These are phyloP conservation scores for Porcisia hertigi DNA, from an alignment of 208 protist species.

Conservation along the genomic window DNA sequence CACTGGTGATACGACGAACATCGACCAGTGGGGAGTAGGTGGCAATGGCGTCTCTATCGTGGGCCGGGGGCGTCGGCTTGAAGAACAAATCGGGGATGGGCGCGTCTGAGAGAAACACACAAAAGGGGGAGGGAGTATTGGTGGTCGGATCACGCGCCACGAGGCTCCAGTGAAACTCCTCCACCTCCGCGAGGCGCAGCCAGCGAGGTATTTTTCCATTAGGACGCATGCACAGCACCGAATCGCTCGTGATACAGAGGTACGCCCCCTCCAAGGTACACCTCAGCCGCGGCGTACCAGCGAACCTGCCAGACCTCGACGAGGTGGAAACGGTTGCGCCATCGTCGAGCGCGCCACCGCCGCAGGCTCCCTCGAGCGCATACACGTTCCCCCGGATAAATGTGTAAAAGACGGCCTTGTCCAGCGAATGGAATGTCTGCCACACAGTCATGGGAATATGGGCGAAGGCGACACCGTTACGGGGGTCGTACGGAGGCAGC, in stretches of 20 bases:
- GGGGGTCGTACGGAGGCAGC: conserved; percentile 62
- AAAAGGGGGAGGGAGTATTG: conserved; percentile 24
- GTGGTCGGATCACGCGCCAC: neutral
- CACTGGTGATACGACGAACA: conserved; percentile 33
- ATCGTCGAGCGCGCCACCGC: no score
- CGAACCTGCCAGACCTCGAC: neutral
- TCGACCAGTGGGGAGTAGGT: conserved; percentile 33
- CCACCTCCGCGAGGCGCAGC: conserved; percentile 37
- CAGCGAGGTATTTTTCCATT: conserved; percentile 54
- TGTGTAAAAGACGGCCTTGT: conserved; percentile 62
- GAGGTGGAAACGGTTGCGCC: neutral
- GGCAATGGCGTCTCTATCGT: conserved; percentile 28
- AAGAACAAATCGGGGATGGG: conserved; percentile 50
- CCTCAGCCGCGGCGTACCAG: conserved; percentile 8
- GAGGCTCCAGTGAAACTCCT: conserved; percentile 45
- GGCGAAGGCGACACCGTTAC: conserved; percentile 54
- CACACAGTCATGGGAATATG: conserved; percentile 57
- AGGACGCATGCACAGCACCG: conserved; percentile 49
- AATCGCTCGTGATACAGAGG: conserved; percentile 62
- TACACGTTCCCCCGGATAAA: conserved; percentile 46
- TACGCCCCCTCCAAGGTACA: conserved; percentile 28
- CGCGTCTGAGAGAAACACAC: conserved; percentile 47
- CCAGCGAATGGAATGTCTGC: conserved; percentile 49
- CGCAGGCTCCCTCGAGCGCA: conserved; percentile 6
- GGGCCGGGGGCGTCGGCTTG: conserved; percentile 36